phyloP scores from a whole-genome alignment of 371 early-diverging fungal genomes.

The Apophysomyces sp. region DNA sequence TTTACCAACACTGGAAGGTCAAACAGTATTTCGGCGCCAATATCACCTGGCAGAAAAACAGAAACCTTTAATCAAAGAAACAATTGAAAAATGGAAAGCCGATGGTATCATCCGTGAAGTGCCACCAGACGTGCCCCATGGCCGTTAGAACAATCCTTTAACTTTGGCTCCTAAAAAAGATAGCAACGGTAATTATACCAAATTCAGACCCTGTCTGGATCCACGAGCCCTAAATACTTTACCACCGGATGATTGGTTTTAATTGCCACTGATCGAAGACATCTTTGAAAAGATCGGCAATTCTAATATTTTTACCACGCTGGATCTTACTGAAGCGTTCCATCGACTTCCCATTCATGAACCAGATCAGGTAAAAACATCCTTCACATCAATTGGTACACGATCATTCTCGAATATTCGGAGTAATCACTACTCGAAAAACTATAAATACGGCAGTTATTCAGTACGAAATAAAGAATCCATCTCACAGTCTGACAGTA shows the following conservation, averaged over 20 bases:
- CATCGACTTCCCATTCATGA: not conserved
- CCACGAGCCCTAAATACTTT: conserved; percentile 9
- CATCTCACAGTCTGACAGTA: too few species aligned
- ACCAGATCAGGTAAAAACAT: not conserved
- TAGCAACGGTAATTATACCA: conserved; percentile 6
- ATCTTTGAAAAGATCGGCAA: not conserved
- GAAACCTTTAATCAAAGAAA: not conserved
- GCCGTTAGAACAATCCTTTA: conserved; percentile 9
- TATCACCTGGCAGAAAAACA: not conserved
- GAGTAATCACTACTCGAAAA: too few species aligned
- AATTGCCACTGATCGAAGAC: not conserved
- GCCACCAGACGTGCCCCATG: not conserved
- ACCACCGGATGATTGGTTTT: not conserved
- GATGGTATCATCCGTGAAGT: not conserved
- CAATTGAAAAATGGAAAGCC: not conserved
- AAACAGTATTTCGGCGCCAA: not conserved
- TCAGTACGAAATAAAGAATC: too few species aligned
- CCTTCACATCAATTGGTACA: not conserved
- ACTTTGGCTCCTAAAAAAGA: conserved; percentile 23
- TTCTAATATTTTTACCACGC: not conserved
- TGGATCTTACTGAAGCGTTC: not conserved
- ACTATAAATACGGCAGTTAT: too few species aligned
- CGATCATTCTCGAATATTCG: too few species aligned
- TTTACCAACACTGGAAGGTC: not conserved
- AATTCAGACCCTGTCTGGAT: conserved; percentile 11